Conservation (phyloP, 805 yeast genomes). For the Blastobotrys chiropterorum region DNA sequence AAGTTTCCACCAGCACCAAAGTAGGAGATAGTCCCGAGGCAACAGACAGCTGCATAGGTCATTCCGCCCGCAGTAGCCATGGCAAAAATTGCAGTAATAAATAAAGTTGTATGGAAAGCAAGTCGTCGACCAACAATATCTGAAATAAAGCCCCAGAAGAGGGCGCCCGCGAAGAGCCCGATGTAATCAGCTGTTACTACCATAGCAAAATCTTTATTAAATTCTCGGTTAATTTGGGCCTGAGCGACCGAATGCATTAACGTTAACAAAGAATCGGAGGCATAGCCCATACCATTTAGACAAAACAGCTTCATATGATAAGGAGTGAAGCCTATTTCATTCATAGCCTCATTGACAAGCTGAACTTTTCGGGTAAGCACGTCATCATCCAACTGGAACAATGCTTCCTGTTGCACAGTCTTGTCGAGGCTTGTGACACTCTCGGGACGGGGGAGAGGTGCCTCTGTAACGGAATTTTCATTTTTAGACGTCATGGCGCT, state of each 20-base stretch:
- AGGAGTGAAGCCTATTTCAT: constrained; percentile 55
- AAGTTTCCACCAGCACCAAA: constrained; percentile 52
- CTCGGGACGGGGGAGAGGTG: neutral
- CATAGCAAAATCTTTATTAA: constrained; percentile 28
- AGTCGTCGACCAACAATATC: constrained; percentile 48
- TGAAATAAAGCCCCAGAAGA: constrained; percentile 49
- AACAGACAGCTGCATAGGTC: constrained; percentile 43
- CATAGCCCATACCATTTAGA: constrained; percentile 52
- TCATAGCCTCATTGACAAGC: constrained; percentile 47
- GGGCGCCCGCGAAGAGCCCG: constrained; percentile 47
- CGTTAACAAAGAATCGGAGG: constrained; percentile 47
- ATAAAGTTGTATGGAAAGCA: constrained; percentile 45
- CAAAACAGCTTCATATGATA: constrained; percentile 44
- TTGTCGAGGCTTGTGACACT: neutral
- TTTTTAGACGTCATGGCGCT: neutral
- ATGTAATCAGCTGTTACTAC: constrained; percentile 42
- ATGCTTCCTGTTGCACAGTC: neutral
- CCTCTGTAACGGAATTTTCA: neutral
- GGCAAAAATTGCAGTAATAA: constrained; percentile 43
- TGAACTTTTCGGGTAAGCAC: constrained; percentile 7
- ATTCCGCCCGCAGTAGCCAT: constrained; percentile 46
- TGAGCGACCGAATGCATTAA: constrained; percentile 42
- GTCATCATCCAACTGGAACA: constrained; percentile 4
- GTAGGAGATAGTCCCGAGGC: constrained; percentile 29
- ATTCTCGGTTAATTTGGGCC: constrained; percentile 42